phyloP scores from a whole-genome alignment of 116 monocot species.

The Iris pallida region DNA sequence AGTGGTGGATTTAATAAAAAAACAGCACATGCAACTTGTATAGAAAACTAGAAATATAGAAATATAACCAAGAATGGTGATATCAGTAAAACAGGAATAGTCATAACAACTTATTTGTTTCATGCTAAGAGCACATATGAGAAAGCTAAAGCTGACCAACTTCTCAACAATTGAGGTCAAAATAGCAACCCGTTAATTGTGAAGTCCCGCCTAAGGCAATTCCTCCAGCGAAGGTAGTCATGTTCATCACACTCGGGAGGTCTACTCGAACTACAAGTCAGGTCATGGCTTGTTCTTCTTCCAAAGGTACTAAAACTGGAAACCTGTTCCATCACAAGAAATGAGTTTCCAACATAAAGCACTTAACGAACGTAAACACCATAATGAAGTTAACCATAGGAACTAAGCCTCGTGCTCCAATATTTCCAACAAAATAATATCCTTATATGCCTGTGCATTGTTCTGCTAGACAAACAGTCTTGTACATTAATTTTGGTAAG shows the following conservation, averaged over 20 bases:
- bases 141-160: not conserved
- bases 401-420: no score
- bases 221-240: slow-evolving; percentile 80
- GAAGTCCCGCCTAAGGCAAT: slow-evolving; percentile 82
- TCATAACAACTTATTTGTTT: not conserved
- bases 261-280: slow-evolving; percentile 20
- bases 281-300: slow-evolving; percentile 31
- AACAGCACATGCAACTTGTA: not conserved
- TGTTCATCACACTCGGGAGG: slow-evolving; percentile 48
- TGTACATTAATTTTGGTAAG: no score
- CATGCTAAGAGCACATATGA: not conserved
- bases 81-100: not conserved
- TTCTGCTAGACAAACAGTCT: no score
- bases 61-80: not conserved
- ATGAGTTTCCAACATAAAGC: not conserved
- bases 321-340: slow-evolving; percentile 45
- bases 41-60: not conserved
- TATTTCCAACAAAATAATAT: no score
- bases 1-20: not conserved
- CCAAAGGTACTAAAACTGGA: slow-evolving; percentile 86
- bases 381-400: no score
- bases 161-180: not conserved
- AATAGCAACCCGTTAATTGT: slow-evolving; percentile 81
- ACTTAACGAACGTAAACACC: no score
- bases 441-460: no score